Evolutionary conservation across 2,329 filamentous ascomycete species (phyloP).

Genomic region (Epichloe sylvatica): DNA sequence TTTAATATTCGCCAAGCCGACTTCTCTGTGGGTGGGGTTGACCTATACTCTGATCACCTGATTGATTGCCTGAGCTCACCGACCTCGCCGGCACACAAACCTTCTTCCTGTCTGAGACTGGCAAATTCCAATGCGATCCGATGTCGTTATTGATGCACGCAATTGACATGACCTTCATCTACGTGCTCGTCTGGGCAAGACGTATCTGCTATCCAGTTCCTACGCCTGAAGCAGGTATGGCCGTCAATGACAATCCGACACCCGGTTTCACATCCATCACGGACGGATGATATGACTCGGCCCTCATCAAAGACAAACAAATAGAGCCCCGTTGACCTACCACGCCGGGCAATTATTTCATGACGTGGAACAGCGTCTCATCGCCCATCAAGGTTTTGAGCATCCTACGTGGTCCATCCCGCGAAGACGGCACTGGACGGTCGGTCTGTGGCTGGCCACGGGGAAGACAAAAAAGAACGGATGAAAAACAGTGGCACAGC

Average conservation of each 20-base stretch:
- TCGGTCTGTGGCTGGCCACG: background rate
- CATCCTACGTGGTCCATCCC: background rate
- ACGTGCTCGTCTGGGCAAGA: too few relatives aligned
- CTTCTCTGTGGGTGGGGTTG: constrained; percentile 1
- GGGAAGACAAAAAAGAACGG: background rate
- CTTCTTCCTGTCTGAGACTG: background rate
- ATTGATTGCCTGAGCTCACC: background rate
- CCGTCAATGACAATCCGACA: too few relatives aligned
- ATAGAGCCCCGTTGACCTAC: too few relatives aligned
- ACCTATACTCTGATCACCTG: too few relatives aligned
- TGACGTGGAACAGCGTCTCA: background rate
- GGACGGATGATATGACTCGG: too few relatives aligned
- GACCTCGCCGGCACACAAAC: background rate
- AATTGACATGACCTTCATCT: too few relatives aligned
- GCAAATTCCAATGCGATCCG: background rate
- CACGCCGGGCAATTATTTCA: too few relatives aligned
- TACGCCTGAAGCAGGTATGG: too few relatives aligned
- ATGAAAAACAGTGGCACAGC: background rate
- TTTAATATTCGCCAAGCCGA: background rate
- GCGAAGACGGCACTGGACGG: background rate
- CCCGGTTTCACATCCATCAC: too few relatives aligned
- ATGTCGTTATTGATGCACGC: background rate
- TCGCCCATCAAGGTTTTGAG: background rate
- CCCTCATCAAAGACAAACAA: too few relatives aligned
- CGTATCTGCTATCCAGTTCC: too few relatives aligned